phyloP scores from a whole-genome alignment of 805 yeast species.

The Yarrowia sp. region DNA sequence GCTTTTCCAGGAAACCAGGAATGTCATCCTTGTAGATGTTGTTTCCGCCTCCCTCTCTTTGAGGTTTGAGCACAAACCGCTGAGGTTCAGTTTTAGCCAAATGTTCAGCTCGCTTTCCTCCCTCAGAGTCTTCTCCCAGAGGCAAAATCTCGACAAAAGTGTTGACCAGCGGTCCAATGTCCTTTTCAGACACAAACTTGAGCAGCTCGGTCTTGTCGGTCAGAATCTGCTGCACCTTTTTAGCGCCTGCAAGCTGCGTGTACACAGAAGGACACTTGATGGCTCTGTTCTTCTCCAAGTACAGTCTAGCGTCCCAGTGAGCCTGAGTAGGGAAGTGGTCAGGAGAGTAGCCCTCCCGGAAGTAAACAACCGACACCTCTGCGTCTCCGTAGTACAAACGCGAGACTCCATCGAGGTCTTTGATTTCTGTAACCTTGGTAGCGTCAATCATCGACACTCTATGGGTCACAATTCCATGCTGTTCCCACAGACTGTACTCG shows the following conservation, averaged over 20 bases:
- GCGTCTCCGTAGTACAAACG: constrained; percentile 53
- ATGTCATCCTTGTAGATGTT: constrained; percentile 88
- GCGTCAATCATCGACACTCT: constrained; percentile 74
- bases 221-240: constrained; percentile 89
- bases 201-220: constrained; percentile 61
- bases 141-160: constrained; percentile 92
- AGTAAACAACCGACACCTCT: constrained; percentile 89
- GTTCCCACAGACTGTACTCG: constrained; percentile 69
- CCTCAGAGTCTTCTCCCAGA: constrained; percentile 66
- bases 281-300: constrained; percentile 76
- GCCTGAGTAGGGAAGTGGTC: constrained; percentile 68
- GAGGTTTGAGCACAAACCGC: constrained; percentile 89
- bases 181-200: constrained; percentile 54
- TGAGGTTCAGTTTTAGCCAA: constrained; percentile 73
- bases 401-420: constrained; percentile 50
- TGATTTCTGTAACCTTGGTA: constrained; percentile 54
- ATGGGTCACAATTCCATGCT: constrained; percentile 64
- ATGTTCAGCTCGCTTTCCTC: constrained; percentile 67
- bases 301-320: constrained; percentile 80
- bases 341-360: constrained; percentile 88
- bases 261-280: constrained; percentile 90
- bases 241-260: constrained; percentile 91
- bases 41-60: constrained; percentile 99
- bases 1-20: constrained; percentile 66
- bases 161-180: constrained; percentile 50